Base-by-base conservation (phyloP, 169 alveolate species). In the Plasmodium coatneyi region DNA sequence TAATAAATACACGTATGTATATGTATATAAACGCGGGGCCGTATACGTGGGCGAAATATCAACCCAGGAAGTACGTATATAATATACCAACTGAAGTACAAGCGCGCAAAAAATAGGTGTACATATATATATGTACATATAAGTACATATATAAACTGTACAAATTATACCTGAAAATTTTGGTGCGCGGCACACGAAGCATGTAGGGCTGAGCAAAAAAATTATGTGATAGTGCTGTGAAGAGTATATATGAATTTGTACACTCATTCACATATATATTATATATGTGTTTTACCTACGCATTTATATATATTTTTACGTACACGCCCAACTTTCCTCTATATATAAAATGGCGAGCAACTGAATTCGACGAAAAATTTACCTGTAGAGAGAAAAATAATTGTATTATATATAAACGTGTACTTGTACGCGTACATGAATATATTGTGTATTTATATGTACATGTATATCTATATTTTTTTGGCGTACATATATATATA, bases 1-100 rank as follows among this genome's bases (percentile, higher is more conserved):
- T 22, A 34, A 80, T 80, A 80, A 30, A 82, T 82, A 82, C 71
- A 60, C 41, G 70, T 52, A 82, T 82, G 71, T 41, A 82, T 82
- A 82, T 54, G 30, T 28, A 82, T 7, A 82, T 32, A 46, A 43
- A 25, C 36, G 36, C 36, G 36, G 6, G 5, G 30, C 76, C 5
- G 54, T n/a, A 12, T 22, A 28, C 76, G 36, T 66, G 41, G 32
- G 36, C 16, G 36, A 66, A 66, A 66, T 28, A 39, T 7, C 36
- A 66, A 66, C 30, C 30, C 36, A 28, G 39, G 5, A 66, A 66
- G 36, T 22, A 28, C 22, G 6, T 66, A 66, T 66, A 25, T 46
- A 46, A 66, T 66, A 25, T 46, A 46, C 56, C 5, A 25, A 60
- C 76, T 0, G 0, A 22, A n/a, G n/a, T 25, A 12, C 14, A 66